A percentile compares a stretch with the other conserved stretches of the same genome.
phyloP scores from a whole-genome alignment of 1,139 yeast genomes.

The Protomyces lactucae-debilis region DNA sequence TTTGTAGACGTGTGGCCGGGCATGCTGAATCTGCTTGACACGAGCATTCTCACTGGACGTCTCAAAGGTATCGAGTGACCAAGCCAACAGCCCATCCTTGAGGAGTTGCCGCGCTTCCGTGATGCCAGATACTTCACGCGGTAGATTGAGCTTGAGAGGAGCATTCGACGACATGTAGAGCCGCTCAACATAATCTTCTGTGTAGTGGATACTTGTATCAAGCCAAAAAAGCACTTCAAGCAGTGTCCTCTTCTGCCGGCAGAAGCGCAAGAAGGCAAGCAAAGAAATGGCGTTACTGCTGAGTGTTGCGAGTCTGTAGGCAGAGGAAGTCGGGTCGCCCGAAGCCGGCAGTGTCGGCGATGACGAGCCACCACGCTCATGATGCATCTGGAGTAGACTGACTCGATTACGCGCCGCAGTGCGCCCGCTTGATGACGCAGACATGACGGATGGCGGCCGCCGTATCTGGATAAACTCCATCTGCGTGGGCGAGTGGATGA shows the following conservation, averaged over 20 bases:
- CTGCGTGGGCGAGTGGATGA: not conserved
- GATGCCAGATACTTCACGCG: constrained; percentile 9
- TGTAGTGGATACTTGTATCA: constrained; percentile 1
- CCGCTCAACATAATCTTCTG: constrained; percentile 7
- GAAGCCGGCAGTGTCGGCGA: not conserved
- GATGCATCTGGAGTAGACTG: not conserved
- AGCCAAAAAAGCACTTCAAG: constrained; percentile 17
- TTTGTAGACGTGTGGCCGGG: not conserved
- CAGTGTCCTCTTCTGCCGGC: constrained; percentile 9
- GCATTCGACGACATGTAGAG: constrained; percentile 7
- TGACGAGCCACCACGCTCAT: not conserved
- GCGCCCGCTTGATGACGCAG: not conserved
- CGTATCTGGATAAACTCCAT: constrained; percentile 17
- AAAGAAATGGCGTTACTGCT: constrained; percentile 10
- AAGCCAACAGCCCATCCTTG: constrained; percentile 5
- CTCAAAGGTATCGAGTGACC: constrained; percentile 2
- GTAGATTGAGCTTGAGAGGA: constrained; percentile 13
- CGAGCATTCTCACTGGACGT: not conserved
- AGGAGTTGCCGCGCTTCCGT: constrained; percentile 17
- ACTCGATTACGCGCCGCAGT: not conserved
- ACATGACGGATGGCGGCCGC: not conserved
- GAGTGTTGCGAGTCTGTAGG: not conserved
- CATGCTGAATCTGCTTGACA: not conserved
- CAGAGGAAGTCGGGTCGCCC: not conserved
- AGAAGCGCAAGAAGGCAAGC: constrained; percentile 11